phyloP scores from a whole-genome alignment of 208 protist species.

The Endotrypanum monterogeii region DNA sequence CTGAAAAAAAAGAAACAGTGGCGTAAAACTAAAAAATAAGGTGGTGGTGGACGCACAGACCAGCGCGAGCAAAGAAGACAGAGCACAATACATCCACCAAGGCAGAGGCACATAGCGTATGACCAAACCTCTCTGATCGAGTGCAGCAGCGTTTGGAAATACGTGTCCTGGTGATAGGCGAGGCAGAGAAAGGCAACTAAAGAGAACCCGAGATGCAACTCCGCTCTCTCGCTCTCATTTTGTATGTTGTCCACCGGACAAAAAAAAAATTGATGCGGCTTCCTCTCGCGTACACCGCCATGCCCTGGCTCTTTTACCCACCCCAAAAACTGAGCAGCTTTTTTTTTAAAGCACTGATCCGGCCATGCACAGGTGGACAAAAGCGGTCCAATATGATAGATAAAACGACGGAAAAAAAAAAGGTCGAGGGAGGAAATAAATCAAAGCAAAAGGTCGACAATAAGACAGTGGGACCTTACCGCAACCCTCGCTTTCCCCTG shows the following conservation, averaged over 20 bases:
- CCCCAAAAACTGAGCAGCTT: no score
- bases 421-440: no score
- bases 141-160: background rate
- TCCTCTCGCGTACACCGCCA: background rate
- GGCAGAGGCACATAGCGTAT: background rate
- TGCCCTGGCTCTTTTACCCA: no score
- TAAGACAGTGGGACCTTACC: no score
- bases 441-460: background rate
- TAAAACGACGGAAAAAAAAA: background rate
- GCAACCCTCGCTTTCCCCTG: no score
- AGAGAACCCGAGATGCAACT: background rate
- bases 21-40: background rate
- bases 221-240: background rate
- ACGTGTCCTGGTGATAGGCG: background rate
- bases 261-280: background rate
- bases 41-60: background rate
- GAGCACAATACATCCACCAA: background rate
- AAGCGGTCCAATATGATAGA: no score
- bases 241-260: background rate
- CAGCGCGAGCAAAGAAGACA: background rate
- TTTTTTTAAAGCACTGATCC: background rate
- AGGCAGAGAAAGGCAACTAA: constrained; percentile 5
- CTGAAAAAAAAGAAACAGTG: background rate
- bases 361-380: background rate
- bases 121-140: background rate